A percentile compares a stretch with the other conserved stretches of the same genome.
Conservation (phyloP, 805 yeast genomes). For the Suhomyces emberorum region DNA sequence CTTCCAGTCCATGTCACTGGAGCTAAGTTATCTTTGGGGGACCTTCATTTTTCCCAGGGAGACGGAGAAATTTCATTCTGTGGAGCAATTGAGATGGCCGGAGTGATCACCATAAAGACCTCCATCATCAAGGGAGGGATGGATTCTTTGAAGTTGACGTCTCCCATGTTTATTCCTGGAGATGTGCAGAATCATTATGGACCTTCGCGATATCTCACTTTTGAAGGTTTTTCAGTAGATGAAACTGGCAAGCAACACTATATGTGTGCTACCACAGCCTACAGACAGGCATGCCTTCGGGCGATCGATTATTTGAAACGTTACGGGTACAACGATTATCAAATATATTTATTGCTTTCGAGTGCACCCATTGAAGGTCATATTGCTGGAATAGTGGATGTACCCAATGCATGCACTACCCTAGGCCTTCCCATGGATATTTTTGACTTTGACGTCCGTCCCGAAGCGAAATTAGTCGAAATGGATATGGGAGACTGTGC, state of each 20-base stretch:
- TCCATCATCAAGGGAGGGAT: slow-evolving; percentile 43
- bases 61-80: slow-evolving; percentile 54
- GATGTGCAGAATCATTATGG: slow-evolving; percentile 48
- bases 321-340: slow-evolving; percentile 51
- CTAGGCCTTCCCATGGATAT: slow-evolving; percentile 51
- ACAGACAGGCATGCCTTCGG: slow-evolving; percentile 47
- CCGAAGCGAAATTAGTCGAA: slow-evolving; percentile 27
- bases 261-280: slow-evolving; percentile 49
- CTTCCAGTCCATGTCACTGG: slow-evolving; percentile 48
- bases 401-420: slow-evolving; percentile 52
- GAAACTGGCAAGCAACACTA: slow-evolving; percentile 45
- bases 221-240: slow-evolving; percentile 53
- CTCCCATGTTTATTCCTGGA: slow-evolving; percentile 49
- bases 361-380: slow-evolving; percentile 53
- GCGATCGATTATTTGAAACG: slow-evolving; percentile 49
- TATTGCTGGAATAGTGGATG: slow-evolving; percentile 50
- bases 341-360: slow-evolving; percentile 43
- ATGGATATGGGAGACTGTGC: slow-evolving; percentile 40
- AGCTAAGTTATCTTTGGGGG: slow-evolving; percentile 48
- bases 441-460: slow-evolving; percentile 47
- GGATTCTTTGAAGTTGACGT: slow-evolving; percentile 35
- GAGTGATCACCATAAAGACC: slow-evolving; percentile 42
- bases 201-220: slow-evolving; percentile 47
- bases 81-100: slow-evolving; percentile 55
- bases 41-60: slow-evolving; percentile 51